Evolutionary conservation across 129 eudicot genomes (phyloP).

Genomic region (Ambrosia artemisiifolia): DNA sequence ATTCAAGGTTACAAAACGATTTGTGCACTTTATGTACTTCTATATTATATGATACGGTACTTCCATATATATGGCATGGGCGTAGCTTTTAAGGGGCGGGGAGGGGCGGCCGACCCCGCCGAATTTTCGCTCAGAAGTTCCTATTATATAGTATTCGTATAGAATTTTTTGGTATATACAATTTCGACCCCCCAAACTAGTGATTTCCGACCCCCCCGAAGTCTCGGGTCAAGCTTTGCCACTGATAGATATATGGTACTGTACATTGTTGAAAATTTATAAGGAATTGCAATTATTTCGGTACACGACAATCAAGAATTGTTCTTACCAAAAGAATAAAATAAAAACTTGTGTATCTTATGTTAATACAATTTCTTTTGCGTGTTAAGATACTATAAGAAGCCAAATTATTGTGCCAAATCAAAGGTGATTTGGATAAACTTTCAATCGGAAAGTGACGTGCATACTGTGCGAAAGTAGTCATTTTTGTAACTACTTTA

Average conservation of each 20-base stretch:
- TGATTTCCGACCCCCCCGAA: no score
- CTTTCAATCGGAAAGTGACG: constrained; percentile 1
- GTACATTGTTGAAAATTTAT: background rate
- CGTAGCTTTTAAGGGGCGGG: no score
- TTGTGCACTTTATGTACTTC: no score
- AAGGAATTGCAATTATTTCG: background rate
- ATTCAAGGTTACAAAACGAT: no score
- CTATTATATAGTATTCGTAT: no score
- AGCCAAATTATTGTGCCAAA: background rate
- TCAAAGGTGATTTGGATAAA: background rate
- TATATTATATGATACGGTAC: no score
- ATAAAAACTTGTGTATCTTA: background rate
- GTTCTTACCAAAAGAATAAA: background rate
- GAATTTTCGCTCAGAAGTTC: no score
- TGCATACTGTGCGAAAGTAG: background rate
- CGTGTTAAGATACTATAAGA: background rate
- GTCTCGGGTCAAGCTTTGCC: no score
- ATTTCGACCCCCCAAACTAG: no score
- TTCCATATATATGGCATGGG: no score
- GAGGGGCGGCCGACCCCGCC: no score
- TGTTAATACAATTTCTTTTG: constrained; percentile 14
- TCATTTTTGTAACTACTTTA: background rate
- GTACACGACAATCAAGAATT: background rate
- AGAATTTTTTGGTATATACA: no score
- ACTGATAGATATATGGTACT: background rate